These are phyloP conservation scores for Ambrosiella beaveri DNA, from an alignment of 2,329 filamentous ascomycete species.

Conservation along the genomic window DNA sequence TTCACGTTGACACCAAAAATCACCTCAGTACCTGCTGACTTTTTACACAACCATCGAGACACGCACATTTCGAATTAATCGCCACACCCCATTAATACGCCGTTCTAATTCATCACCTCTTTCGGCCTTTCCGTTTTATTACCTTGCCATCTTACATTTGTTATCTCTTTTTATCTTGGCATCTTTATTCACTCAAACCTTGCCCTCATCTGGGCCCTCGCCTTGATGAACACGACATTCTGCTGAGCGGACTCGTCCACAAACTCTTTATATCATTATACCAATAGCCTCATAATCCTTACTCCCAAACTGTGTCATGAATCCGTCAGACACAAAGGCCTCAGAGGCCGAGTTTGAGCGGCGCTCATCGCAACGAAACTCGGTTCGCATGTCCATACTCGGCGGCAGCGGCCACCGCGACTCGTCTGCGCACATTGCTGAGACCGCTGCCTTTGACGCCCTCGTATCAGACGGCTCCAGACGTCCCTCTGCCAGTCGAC, in stretches of 20 bases:
- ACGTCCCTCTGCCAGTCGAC: background rate
- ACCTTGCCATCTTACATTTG: background rate
- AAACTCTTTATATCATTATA: background rate
- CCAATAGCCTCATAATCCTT: background rate
- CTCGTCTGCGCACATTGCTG: background rate
- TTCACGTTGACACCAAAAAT: too few species aligned
- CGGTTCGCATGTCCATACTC: conserved; percentile 4
- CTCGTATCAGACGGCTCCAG: conserved; percentile 11
- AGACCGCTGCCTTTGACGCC: conserved; percentile 11
- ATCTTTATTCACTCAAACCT: background rate
- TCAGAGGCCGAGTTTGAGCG: conserved; percentile 7
- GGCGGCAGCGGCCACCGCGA: background rate
- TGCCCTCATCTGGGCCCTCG: background rate
- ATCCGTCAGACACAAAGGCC: background rate
- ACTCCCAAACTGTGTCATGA: background rate
- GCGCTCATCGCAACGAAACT: conserved; percentile 9
- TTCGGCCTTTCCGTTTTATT: background rate
- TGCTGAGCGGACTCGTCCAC: background rate
- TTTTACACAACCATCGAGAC: too few species aligned
- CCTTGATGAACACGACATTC: background rate
- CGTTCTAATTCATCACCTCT: too few species aligned
- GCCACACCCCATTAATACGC: too few species aligned
- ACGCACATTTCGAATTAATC: too few species aligned
- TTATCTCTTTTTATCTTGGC: background rate
- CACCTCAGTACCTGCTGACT: too few species aligned